Percentiles rank a stretch among this genome's conserved stretches.
Conservation (phyloP, 108 stramenopile genomes). For the Aurantiochytrium sp. region DNA sequence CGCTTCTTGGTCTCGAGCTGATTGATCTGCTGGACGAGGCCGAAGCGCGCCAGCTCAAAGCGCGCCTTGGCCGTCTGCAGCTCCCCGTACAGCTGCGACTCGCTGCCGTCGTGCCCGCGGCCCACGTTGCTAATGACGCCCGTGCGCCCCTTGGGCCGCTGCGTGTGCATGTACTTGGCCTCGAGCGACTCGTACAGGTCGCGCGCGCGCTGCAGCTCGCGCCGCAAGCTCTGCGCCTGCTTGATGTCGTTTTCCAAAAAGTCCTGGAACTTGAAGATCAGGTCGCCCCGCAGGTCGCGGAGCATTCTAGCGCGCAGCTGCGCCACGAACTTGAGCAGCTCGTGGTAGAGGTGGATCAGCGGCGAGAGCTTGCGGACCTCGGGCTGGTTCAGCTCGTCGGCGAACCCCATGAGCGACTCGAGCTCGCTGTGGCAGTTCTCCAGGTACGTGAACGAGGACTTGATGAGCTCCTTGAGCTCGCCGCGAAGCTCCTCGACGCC, state of each 20-base stretch:
- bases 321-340: background rate
- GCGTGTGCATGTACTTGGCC: slow-evolving; percentile 14
- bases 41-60: slow-evolving; percentile 19
- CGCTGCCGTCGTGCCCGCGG: background rate
- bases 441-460: background rate
- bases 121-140: slow-evolving; percentile 3
- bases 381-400: background rate
- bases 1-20: slow-evolving; percentile 7
- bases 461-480: background rate
- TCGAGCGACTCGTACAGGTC: background rate
- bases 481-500: background rate
- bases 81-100: slow-evolving; percentile 1
- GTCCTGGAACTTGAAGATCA: slow-evolving; percentile 2
- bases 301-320: background rate
- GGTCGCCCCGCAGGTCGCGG: background rate
- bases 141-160: background rate
- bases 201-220: slow-evolving; percentile 3
- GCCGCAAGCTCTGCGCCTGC: background rate
- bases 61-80: slow-evolving; percentile 8
- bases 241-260: slow-evolving; percentile 16
- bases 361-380: background rate
- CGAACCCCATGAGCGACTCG: background rate
- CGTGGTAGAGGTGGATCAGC: background rate
- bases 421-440: background rate
- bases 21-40: slow-evolving; percentile 13